Base-by-base conservation (phyloP, 352 stramenopile species). In the Globisporangium alternatum region DNA sequence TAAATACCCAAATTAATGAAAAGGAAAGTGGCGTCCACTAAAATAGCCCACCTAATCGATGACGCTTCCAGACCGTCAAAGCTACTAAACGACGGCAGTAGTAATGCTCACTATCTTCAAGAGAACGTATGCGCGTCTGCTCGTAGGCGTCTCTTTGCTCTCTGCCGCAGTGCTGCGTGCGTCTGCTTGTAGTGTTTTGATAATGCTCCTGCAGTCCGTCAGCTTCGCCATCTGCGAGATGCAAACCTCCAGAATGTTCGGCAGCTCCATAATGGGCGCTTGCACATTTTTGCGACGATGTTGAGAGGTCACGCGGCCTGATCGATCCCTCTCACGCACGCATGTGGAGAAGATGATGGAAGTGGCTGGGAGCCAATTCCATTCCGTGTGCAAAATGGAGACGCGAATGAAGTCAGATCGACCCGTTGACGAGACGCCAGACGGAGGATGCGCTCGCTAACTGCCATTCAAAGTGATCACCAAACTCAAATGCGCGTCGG, bases 131-230 rank as follows among this genome's bases (percentile, higher is more conserved):
- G 30, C 30, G 51, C 30, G 51, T 37, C 51, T 56, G 31, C 5
- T 56, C 19, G 51, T 17, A 28, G n/a, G 22, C 33, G 54, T 60
- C 54, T 60, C 54, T 35, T 49, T 48, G 54, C 54, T 60, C 54
- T 60, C 54, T 60, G 33, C 54, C 54, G 54, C 54, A 60, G 6
- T 17, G 21, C 9, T n/a, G 5, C 13, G 25, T 21, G 41, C 41
- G 5, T 13, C 17, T 21, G 41, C 7, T 10, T 10, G 33, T 12
- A 10, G 13, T 17, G 37, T 44, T 10, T 44, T n/a, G 41, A 21
- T n/a, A 45, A 45, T 45, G 13, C 13, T 5, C 2, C 8, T 43
- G 12, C 41, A 13, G 9, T 41, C 35, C 35, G 12, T 41, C 35
- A 41, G 35, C 35, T 41, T 12, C 35, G 12, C 8, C 10, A 12